phyloP scores from a whole-genome alignment of 345 rosid genomes.

The Camelina sativa region DNA sequence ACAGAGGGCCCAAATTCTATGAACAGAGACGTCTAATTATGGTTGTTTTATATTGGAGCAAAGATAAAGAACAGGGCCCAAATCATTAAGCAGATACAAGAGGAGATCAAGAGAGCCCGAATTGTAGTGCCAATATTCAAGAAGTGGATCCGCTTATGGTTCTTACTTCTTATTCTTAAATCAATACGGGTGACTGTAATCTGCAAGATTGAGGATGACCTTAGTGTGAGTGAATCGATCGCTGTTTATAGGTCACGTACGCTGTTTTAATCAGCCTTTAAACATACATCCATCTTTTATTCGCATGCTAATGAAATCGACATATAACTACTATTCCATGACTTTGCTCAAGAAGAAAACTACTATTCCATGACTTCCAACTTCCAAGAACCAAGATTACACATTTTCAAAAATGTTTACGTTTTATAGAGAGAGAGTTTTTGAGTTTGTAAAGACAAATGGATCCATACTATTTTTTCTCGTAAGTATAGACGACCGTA shows the following conservation, averaged over 20 bases:
- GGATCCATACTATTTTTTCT: background rate
- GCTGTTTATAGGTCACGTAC: background rate
- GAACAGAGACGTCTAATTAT: no score
- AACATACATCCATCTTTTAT: background rate
- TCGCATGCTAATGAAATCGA: background rate
- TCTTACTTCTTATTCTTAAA: background rate
- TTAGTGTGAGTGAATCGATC: background rate
- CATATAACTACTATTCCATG: background rate
- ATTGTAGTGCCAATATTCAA: background rate
- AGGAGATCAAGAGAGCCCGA: slow-evolving; percentile 24
- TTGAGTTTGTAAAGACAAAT: no score
- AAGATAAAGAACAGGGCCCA: no score
- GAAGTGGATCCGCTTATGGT: background rate
- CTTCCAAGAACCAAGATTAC: no score
- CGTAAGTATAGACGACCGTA: background rate
- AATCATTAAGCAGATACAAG: background rate
- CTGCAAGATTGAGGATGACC: background rate
- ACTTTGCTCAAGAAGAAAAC: no score
- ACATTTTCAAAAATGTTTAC: background rate
- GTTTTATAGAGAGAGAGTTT: background rate
- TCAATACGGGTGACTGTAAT: background rate
- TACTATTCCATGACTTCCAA: background rate
- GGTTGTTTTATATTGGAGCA: no score
- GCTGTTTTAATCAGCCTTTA: background rate
- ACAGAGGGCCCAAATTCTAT: no score